Base-by-base conservation (phyloP, 2,329 filamentous ascomycete genomes). In the Botryosphaeria agaves region DNA sequence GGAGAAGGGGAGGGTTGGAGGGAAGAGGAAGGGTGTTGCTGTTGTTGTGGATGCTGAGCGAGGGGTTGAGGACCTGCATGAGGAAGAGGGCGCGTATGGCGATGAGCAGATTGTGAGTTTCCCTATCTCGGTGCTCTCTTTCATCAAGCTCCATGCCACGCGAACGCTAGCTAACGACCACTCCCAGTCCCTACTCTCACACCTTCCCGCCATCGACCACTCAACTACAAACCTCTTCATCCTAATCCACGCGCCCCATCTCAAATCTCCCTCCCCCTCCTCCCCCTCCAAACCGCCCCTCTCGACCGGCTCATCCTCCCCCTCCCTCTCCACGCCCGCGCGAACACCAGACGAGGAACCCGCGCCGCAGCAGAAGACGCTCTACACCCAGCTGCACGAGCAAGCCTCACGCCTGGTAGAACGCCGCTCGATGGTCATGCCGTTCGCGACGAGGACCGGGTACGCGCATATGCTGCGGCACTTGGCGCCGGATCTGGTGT, bases 401-500 rank as follows among this genome's bases (percentile, higher is more conserved):
- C 80, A 93, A 55, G 84, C 84, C 3, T 61, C 80, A 24, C 58
- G 64, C 1, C 64, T 94, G 7, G 83, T 93, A 4, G 79, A 91
- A 41, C 81, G 82, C 46, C 78, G 89, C 26, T 75, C 70, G 26
- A 84, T 84, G 68, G 77, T 94, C 34, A 66, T 95, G 47, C 84
- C 84, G 0, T 95, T 93, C 48, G 89, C 76, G 7, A 81, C 82
- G 0, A 59, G 69, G n/a, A 76, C 72, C 17, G 85, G 85, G 27
- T 81, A 89, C 47, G 69, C 83, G 3, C 80, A 92, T 48, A 83
- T 94, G 41, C 66, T 94, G 17, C 77, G 82, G 30, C 82, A 93
- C 49, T 62, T 95, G 5, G 71, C 76, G 21, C 87, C 87, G 0
- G 80, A 92, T 35, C 62, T 87, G 16, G 72, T 94, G 19, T 95